phyloP scores from a whole-genome alignment of 495 filamentous ascomycete genomes.

The Hyphodiscus hymeniophilus region DNA sequence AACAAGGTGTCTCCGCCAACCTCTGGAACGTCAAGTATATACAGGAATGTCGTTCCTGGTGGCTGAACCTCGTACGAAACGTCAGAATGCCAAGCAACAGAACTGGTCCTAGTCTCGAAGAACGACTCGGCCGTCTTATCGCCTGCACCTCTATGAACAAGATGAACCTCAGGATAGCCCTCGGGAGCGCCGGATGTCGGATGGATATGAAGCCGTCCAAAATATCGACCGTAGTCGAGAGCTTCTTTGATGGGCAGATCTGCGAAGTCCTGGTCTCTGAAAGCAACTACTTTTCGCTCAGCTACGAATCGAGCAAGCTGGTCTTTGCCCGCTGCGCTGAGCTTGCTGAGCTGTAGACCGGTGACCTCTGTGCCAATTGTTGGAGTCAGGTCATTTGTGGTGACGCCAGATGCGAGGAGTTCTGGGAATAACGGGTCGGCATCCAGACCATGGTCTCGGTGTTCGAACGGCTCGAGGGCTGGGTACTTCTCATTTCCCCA shows the following conservation, averaged over 20 bases:
- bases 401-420: slow-evolving; percentile 46
- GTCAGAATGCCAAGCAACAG: slow-evolving; percentile 76
- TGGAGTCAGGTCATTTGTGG: slow-evolving; percentile 55
- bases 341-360: slow-evolving; percentile 66
- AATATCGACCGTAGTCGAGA: slow-evolving; percentile 66
- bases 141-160: slow-evolving; percentile 66
- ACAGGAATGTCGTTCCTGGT: slow-evolving; percentile 79
- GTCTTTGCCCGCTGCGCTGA: slow-evolving; percentile 62
- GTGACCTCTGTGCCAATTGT: slow-evolving; percentile 67
- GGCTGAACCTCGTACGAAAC: slow-evolving; percentile 77
- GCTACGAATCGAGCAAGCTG: slow-evolving; percentile 74
- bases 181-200: slow-evolving; percentile 65
- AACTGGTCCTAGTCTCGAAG: slow-evolving; percentile 56
- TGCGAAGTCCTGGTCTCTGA: slow-evolving; percentile 72
- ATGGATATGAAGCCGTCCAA: slow-evolving; percentile 79
- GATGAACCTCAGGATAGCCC: slow-evolving; percentile 65
- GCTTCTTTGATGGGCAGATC: slow-evolving; percentile 63
- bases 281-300: slow-evolving; percentile 72
- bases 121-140: slow-evolving; percentile 48
- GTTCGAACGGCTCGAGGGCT: slow-evolving; percentile 59
- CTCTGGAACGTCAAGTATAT: slow-evolving; percentile 67
- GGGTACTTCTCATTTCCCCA: slow-evolving; percentile 59
- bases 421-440: slow-evolving; percentile 62
- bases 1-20: slow-evolving; percentile 77
- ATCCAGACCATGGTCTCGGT: slow-evolving; percentile 64